These are phyloP conservation scores for Nyctanthes arbortristis DNA, from an alignment of 257 asterid species.

Conservation along the genomic window DNA sequence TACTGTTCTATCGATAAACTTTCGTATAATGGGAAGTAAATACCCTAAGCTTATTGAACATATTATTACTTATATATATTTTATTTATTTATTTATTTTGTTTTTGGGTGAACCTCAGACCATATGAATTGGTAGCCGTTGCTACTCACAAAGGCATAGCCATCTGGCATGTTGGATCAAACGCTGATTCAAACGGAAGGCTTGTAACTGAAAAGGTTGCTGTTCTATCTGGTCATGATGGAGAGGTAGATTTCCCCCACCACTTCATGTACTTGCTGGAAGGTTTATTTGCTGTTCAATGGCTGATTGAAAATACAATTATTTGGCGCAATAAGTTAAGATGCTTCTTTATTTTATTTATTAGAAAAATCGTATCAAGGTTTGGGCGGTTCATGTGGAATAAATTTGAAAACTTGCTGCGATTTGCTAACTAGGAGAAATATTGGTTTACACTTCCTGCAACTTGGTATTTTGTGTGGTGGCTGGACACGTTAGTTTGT, in stretches of 20 bases:
- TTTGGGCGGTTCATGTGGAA: neutral
- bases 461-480: neutral
- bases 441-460: neutral
- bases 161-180: conserved; percentile 83
- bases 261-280: conserved; percentile 3
- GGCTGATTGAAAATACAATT: neutral
- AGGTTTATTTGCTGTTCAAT: neutral
- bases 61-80: neutral
- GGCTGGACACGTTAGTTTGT: neutral
- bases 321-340: neutral
- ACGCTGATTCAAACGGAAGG: conserved; percentile 76
- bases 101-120: conserved; percentile 48
- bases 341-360: no score
- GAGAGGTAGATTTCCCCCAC: conserved; percentile 54
- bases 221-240: conserved; percentile 60
- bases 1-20: no score
- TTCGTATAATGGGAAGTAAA: no score
- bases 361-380: neutral
- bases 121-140: conserved; percentile 86
- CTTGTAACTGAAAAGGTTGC: conserved; percentile 67
- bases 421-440: neutral
- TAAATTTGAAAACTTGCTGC: neutral
- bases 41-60: neutral
- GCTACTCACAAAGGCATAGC: conserved; percentile 80
- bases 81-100: no score